These are phyloP conservation scores for Cadophora malorum DNA, from an alignment of 2,329 filamentous ascomycete species.

Conservation along the genomic window DNA sequence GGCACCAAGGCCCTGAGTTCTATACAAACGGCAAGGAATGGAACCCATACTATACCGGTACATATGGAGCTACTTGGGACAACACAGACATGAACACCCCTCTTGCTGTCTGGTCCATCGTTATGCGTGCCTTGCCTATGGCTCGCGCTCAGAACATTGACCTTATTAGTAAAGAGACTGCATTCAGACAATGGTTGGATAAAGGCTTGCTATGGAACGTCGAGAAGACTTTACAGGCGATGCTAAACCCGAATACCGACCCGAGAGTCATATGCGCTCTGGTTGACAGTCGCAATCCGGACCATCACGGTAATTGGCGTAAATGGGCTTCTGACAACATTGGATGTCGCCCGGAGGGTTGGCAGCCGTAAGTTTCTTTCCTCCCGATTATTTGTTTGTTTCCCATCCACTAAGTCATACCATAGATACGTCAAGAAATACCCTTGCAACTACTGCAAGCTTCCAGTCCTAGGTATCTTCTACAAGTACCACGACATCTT, in stretches of 20 bases:
- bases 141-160: conserved; percentile 36
- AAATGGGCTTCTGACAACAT: not conserved
- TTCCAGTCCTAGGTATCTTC: conserved; percentile 11
- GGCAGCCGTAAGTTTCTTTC: not conserved
- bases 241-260: conserved; percentile 21
- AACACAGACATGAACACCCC: conserved; percentile 33
- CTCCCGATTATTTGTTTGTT: not conserved
- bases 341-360: conserved; percentile 20
- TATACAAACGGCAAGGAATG: not conserved
- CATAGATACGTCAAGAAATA: not conserved
- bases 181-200: conserved; percentile 41
- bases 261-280: conserved; percentile 27
- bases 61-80: conserved; percentile 42
- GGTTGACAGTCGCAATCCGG: conserved; percentile 31
- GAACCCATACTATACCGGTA: conserved; percentile 16
- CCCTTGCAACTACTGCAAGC: not conserved
- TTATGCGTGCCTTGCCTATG: conserved; percentile 28
- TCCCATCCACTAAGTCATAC: not conserved
- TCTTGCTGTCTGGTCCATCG: conserved; percentile 39
- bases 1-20: conserved; percentile 33
- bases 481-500: conserved; percentile 14
- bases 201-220: conserved; percentile 38
- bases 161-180: conserved; percentile 26
- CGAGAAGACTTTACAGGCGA: conserved; percentile 30
- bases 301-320: not conserved